A percentile compares a stretch with the other conserved stretches of the same genome.
Evolutionary conservation across 352 stramenopile genomes (phyloP).

Genomic region (Phytopythium oedochilum): DNA sequence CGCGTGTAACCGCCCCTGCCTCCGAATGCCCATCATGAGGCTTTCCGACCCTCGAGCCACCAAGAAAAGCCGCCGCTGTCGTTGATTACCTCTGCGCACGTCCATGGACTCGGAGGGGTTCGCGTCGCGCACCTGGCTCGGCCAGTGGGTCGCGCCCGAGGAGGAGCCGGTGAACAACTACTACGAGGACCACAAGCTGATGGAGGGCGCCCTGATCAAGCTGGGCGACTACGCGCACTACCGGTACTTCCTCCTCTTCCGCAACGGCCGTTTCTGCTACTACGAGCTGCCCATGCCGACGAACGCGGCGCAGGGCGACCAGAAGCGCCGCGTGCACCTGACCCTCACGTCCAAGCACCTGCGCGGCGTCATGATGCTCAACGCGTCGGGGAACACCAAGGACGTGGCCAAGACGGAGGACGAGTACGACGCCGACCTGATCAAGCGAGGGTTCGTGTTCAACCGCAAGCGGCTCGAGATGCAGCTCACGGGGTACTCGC

Average conservation of each 20-base stretch:
- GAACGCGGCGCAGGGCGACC: slow-evolving; percentile 15
- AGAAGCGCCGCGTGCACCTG: slow-evolving; percentile 44
- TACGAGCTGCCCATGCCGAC: slow-evolving; percentile 77
- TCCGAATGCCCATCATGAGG: not conserved
- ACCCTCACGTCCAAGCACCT: slow-evolving; percentile 75
- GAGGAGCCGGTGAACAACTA: slow-evolving; percentile 74
- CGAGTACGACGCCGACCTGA: slow-evolving; percentile 59
- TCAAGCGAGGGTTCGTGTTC: slow-evolving; percentile 72
- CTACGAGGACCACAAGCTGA: slow-evolving; percentile 81
- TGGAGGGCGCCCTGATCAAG: slow-evolving; percentile 85
- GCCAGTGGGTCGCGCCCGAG: slow-evolving; percentile 45
- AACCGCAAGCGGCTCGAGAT: slow-evolving; percentile 82
- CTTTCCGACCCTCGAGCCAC: not conserved
- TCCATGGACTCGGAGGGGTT: slow-evolving; percentile 33
- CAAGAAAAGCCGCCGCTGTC: not conserved
- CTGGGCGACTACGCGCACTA: slow-evolving; percentile 85
- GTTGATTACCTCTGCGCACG: no score
- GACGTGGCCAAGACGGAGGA: slow-evolving; percentile 61
- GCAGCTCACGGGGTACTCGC: slow-evolving; percentile 76
- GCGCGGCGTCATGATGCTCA: slow-evolving; percentile 82
- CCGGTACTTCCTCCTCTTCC: slow-evolving; percentile 81
- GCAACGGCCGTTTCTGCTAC: slow-evolving; percentile 83
- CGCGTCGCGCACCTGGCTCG: slow-evolving; percentile 46
- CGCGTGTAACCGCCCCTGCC: not conserved
- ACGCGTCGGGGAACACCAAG: slow-evolving; percentile 65